Conservation (phyloP, 345 rosid genomes). For the Psidium friedrichsthalianum region DNA sequence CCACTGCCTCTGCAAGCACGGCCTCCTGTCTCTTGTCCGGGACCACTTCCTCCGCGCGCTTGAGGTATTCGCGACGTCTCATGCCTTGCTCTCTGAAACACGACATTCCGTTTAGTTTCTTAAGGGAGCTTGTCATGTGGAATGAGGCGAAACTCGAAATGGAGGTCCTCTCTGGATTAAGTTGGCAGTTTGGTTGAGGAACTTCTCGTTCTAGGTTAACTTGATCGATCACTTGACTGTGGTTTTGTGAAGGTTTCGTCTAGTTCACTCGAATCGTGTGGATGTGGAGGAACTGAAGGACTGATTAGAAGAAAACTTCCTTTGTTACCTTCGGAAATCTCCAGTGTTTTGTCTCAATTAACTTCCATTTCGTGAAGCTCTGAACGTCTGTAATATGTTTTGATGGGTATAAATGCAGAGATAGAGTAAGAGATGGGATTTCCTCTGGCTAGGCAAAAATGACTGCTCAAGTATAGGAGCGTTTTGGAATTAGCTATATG, state of each 20-base stretch:
- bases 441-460: not conserved
- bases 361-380: not conserved
- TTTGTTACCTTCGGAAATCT: not conserved
- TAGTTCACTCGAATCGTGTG: too few species aligned
- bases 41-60: slow-evolving; percentile 67
- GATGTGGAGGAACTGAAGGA: not conserved
- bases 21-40: slow-evolving; percentile 58
- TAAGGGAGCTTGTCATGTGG: not conserved
- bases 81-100: not conserved
- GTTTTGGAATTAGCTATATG: not conserved
- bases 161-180: too few species aligned
- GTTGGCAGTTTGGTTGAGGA: too few species aligned
- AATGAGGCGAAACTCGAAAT: not conserved
- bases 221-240: too few species aligned
- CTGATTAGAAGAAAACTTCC: not conserved
- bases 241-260: too few species aligned
- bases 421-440: not conserved
- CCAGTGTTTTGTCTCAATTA: not conserved
- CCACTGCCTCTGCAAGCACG: slow-evolving; percentile 51
- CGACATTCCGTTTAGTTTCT: not conserved
- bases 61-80: slow-evolving; percentile 30
- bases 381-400: not conserved
- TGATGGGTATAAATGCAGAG: not conserved
- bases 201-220: too few species aligned
- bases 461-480: not conserved